Evolutionary conservation across 2,329 filamentous ascomycete species (phyloP).

Genomic region (Exophiala viscosa): DNA sequence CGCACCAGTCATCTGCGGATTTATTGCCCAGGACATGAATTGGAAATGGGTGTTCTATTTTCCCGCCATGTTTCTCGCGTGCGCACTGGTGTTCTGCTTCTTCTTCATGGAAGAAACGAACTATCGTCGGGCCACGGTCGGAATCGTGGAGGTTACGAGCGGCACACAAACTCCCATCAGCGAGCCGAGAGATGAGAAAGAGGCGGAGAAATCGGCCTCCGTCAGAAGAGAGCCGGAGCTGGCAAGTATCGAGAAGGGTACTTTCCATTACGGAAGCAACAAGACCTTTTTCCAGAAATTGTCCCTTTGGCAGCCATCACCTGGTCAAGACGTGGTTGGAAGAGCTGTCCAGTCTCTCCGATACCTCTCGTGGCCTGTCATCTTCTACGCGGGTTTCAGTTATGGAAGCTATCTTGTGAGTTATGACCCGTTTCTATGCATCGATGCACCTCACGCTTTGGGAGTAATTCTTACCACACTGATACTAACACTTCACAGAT

Average conservation of each 20-base stretch:
- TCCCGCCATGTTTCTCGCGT: slow-evolving; percentile 13
- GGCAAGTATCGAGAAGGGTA: slow-evolving; percentile 6
- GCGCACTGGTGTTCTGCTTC: slow-evolving; percentile 19
- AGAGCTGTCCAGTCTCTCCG: slow-evolving; percentile 21
- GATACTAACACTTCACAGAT: slow-evolving; percentile 22
- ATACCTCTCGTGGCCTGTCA: slow-evolving; percentile 35
- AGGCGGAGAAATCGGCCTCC: neutral
- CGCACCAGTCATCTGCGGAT: slow-evolving; percentile 37
- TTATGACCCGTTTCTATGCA: neutral
- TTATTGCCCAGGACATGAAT: slow-evolving; percentile 26
- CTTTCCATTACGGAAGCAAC: slow-evolving; percentile 2
- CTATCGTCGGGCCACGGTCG: slow-evolving; percentile 13
- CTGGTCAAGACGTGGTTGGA: slow-evolving; percentile 10
- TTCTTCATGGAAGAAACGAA: slow-evolving; percentile 27
- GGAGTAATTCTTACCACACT: neutral
- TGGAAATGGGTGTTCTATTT: slow-evolving; percentile 28
- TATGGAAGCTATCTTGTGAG: slow-evolving; percentile 39
- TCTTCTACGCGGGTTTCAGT: slow-evolving; percentile 40
- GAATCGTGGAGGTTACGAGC: slow-evolving; percentile 9
- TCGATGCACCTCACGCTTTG: neutral
- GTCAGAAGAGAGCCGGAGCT: slow-evolving; percentile 1
- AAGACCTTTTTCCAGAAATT: slow-evolving; percentile 21
- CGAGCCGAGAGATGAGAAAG: slow-evolving; percentile 1
- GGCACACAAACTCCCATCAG: slow-evolving; percentile 9
- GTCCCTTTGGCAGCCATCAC: slow-evolving; percentile 17